A percentile compares a stretch with the other conserved stretches of the same genome.
Evolutionary conservation across 345 rosid species (phyloP).

Genomic region (Hibiscus tridactylites): DNA sequence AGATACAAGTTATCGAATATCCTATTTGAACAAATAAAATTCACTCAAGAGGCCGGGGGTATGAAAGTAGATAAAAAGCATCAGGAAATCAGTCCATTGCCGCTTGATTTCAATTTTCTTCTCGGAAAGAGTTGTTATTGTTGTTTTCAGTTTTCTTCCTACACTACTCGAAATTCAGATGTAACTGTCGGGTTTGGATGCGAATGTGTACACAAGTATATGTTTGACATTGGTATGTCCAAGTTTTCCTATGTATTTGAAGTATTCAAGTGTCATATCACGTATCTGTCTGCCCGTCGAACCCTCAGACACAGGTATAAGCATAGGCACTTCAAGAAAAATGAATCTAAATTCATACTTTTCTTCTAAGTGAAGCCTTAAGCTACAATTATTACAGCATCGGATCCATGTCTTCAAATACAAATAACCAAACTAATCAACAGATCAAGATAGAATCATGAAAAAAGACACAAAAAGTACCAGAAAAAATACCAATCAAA

Average conservation of each 20-base stretch:
- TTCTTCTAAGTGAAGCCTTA: conserved; percentile 1
- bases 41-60: neutral
- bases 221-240: neutral
- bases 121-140: too few species aligned
- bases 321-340: neutral
- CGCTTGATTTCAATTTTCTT: too few species aligned
- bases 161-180: too few species aligned
- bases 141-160: too few species aligned
- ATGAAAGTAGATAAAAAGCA: neutral
- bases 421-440: neutral
- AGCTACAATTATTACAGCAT: neutral
- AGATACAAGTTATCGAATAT: neutral
- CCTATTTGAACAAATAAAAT: neutral
- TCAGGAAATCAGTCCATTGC: neutral
- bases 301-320: neutral
- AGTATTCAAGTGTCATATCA: too few species aligned
- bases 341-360: neutral
- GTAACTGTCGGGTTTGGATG: neutral
- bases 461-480: neutral
- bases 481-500: neutral
- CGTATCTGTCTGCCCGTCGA: too few species aligned
- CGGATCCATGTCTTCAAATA: conserved; percentile 12
- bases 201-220: neutral
- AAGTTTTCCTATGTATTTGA: too few species aligned
- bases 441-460: neutral